Conservation (phyloP, 805 yeast genomes). For the Ascoidea asiatica region DNA sequence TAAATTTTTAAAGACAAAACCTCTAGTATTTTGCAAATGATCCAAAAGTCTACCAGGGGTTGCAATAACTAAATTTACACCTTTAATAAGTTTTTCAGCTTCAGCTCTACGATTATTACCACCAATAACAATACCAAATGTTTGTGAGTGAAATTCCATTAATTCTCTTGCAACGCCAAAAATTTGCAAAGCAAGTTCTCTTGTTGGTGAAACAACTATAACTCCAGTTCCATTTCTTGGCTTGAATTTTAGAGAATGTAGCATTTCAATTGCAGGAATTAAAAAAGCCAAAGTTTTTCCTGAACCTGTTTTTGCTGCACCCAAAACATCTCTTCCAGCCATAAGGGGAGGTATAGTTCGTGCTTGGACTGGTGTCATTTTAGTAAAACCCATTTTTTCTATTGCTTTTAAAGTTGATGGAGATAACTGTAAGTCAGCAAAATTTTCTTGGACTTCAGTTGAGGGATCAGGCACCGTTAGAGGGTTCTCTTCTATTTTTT, state of each 20-base stretch:
- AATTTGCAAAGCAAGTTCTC: conserved; percentile 94
- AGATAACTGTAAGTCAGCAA: conserved; percentile 50
- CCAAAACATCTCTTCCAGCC: conserved; percentile 94
- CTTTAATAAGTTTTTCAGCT: conserved; percentile 86
- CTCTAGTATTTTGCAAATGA: conserved; percentile 90
- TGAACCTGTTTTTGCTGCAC: conserved; percentile 99
- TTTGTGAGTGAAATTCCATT: conserved; percentile 82
- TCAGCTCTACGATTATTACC: conserved; percentile 97
- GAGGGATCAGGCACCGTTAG: too few species aligned
- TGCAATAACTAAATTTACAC: conserved; percentile 88
- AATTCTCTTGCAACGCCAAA: conserved; percentile 96
- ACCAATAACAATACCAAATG: conserved; percentile 93
- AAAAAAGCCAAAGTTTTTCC: conserved; percentile 95
- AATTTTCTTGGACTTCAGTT: conserved; percentile 19
- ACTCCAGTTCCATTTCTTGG: conserved; percentile 99
- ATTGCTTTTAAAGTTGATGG: conserved; percentile 75
- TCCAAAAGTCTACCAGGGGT: conserved; percentile 96
- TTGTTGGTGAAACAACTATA: conserved; percentile 88
- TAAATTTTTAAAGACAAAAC: conserved; percentile 87
- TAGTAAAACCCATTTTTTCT: conserved; percentile 76
- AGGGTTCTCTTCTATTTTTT: too few species aligned
- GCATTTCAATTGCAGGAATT: conserved; percentile 88
- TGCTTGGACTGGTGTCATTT: conserved; percentile 90
- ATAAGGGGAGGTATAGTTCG: conserved; percentile 92
- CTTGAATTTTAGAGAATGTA: conserved; percentile 82